Conservation (phyloP, 2,329 filamentous ascomycete species). For the Colletotrichum orchidophilum region DNA sequence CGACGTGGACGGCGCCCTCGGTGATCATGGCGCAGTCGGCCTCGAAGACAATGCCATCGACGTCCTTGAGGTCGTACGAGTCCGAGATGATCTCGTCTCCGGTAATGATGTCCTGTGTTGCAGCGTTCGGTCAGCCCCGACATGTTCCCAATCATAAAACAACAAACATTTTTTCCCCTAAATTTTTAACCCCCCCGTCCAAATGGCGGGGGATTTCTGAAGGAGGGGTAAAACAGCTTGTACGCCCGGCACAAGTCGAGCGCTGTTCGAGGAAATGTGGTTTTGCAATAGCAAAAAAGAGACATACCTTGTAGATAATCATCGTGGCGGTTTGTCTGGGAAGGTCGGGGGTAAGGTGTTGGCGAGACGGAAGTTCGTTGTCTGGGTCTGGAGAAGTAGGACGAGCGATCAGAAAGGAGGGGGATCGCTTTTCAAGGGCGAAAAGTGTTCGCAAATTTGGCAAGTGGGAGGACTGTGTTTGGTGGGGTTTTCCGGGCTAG, state of each 20-base stretch:
- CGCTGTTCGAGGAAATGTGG: background rate
- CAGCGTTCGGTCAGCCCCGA: constrained; percentile 38
- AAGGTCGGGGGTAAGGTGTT: constrained; percentile 42
- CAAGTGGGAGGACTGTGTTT: constrained; percentile 35
- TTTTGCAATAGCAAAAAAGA: background rate
- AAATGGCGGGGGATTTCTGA: background rate
- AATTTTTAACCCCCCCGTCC: background rate
- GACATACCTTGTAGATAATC: constrained; percentile 76
- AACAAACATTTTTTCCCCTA: background rate
- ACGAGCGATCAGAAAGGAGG: constrained; percentile 19
- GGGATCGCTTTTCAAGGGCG: constrained; percentile 32
- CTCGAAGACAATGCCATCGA: constrained; percentile 87
- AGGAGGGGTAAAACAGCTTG: constrained; percentile 27
- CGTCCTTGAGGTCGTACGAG: constrained; percentile 84
- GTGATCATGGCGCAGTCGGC: constrained; percentile 92
- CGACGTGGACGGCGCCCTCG: constrained; percentile 76
- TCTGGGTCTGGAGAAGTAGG: constrained; percentile 27
- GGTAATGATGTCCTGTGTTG: constrained; percentile 81
- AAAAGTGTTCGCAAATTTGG: constrained; percentile 37
- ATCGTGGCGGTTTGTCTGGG: constrained; percentile 64
- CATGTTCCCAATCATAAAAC: background rate
- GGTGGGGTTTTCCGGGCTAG: constrained; percentile 37
- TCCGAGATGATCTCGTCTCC: constrained; percentile 98
- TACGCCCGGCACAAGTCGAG: background rate
- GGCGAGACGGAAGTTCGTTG: constrained; percentile 33